Evolutionary conservation across 164 flowering plant genomes (phyloP).

Genomic region (Kingdonia uniflora): DNA sequence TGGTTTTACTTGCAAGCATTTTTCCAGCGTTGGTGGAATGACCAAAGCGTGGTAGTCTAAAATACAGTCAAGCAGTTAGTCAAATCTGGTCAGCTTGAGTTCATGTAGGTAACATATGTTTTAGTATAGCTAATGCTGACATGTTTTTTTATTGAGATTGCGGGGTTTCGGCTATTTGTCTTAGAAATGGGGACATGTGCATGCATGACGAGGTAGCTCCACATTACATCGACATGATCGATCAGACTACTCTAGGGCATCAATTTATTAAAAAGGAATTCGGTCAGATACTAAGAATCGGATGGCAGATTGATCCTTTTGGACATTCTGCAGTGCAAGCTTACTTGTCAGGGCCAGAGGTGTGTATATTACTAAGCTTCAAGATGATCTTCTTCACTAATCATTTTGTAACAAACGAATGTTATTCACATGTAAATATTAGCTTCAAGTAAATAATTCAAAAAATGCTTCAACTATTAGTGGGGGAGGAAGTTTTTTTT

Average conservation of each 20-base stretch:
- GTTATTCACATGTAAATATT: not conserved
- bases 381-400: no score
- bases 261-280: slow-evolving; percentile 52
- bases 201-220: slow-evolving; percentile 91
- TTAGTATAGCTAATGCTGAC: not conserved
- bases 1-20: slow-evolving; percentile 89
- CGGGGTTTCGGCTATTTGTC: not conserved
- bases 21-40: slow-evolving; percentile 94
- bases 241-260: slow-evolving; percentile 87
- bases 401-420: not conserved
- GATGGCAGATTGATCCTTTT: slow-evolving; percentile 97
- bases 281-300: slow-evolving; percentile 63
- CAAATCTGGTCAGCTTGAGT: slow-evolving; percentile 72
- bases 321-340: slow-evolving; percentile 97
- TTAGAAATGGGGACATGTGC: slow-evolving; percentile 82
- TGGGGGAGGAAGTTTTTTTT: no score
- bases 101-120: slow-evolving; percentile 39
- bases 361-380: no score
- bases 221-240: slow-evolving; percentile 93
- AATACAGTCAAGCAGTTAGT: slow-evolving; percentile 50
- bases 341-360: slow-evolving; percentile 87
- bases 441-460: no score
- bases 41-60: slow-evolving; percentile 50
- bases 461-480: no score
- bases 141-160: not conserved